These are phyloP conservation scores for Zelonia costaricensis DNA, from an alignment of 208 protist species.

Conservation along the genomic window DNA sequence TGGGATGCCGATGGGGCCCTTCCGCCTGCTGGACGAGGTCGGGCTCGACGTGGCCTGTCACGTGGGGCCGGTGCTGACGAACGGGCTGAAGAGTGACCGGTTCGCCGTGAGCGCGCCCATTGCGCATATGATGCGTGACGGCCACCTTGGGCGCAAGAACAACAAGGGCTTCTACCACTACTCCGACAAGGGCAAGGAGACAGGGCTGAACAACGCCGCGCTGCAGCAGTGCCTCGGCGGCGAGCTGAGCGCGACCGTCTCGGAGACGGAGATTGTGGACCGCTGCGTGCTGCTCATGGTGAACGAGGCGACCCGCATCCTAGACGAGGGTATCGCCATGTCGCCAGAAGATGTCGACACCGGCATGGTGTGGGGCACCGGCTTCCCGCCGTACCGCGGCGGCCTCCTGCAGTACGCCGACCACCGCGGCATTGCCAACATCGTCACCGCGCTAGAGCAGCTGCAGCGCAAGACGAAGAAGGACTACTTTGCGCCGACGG, in stretches of 20 bases:
- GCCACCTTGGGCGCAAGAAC: slow-evolving; percentile 86
- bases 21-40: slow-evolving; percentile 91
- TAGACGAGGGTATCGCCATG: slow-evolving; percentile 65
- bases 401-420: slow-evolving; percentile 82
- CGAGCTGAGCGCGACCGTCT: slow-evolving; percentile 31
- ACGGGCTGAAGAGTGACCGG: slow-evolving; percentile 65
- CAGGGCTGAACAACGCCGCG: slow-evolving; percentile 40
- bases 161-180: slow-evolving; percentile 91
- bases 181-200: slow-evolving; percentile 67
- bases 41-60: slow-evolving; percentile 90
- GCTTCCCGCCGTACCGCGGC: slow-evolving; percentile 85
- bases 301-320: slow-evolving; percentile 79
- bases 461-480: slow-evolving; percentile 48
- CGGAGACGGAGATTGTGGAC: slow-evolving; percentile 71
- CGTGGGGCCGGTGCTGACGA: slow-evolving; percentile 64
- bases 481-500: slow-evolving; percentile 63
- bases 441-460: slow-evolving; percentile 56
- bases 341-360: slow-evolving; percentile 82
- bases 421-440: slow-evolving; percentile 47
- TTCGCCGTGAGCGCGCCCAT: slow-evolving; percentile 54
- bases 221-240: slow-evolving; percentile 38
- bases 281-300: slow-evolving; percentile 86
- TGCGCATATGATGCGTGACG: slow-evolving; percentile 59
- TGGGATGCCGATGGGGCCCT: slow-evolving; percentile 93
- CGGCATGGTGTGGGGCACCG: slow-evolving; percentile 87